Evolutionary conservation across 2,329 filamentous ascomycete genomes (phyloP).

Genomic region (Cladosporium sp.): DNA sequence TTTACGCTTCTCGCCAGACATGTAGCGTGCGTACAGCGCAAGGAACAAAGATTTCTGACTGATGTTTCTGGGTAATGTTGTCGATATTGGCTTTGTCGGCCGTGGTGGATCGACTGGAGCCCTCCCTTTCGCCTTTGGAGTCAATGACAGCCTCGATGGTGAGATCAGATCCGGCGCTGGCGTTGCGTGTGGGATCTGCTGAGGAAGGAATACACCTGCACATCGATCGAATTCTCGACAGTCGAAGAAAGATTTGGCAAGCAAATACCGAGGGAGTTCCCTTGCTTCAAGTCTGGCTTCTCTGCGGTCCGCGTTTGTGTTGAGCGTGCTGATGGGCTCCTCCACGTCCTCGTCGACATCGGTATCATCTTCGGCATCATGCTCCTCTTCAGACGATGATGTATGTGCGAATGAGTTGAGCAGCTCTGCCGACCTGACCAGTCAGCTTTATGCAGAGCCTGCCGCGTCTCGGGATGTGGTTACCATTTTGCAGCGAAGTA

Average conservation of each 20-base stretch:
- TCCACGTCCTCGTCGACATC: constrained; percentile 33
- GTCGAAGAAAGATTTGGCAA: constrained; percentile 93
- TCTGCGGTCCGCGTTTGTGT: constrained; percentile 58
- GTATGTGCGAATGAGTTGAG: constrained; percentile 69
- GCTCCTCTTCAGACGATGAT: constrained; percentile 33
- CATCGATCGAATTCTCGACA: constrained; percentile 93
- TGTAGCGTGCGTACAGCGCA: constrained; percentile 84
- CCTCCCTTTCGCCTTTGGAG: constrained; percentile 37
- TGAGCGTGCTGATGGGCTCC: constrained; percentile 38
- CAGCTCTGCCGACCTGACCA: constrained; percentile 76
- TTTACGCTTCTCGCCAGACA: constrained; percentile 92
- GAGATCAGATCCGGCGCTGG: constrained; percentile 28
- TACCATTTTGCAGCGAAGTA: constrained; percentile 98
- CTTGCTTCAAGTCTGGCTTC: constrained; percentile 73
- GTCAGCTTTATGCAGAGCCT: constrained; percentile 11
- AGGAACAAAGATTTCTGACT: constrained; percentile 93
- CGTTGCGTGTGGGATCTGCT: constrained; percentile 53
- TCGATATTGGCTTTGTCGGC: neutral
- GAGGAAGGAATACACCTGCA: constrained; percentile 71
- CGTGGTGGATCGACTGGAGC: constrained; percentile 9
- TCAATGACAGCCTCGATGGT: constrained; percentile 59
- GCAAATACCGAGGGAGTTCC: constrained; percentile 77
- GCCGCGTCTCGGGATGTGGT: neutral
- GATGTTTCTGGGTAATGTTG: constrained; percentile 39
- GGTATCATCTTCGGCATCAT: constrained; percentile 50